phyloP scores from a whole-genome alignment of 345 rosid species.

The Aurinia saxatilis region DNA sequence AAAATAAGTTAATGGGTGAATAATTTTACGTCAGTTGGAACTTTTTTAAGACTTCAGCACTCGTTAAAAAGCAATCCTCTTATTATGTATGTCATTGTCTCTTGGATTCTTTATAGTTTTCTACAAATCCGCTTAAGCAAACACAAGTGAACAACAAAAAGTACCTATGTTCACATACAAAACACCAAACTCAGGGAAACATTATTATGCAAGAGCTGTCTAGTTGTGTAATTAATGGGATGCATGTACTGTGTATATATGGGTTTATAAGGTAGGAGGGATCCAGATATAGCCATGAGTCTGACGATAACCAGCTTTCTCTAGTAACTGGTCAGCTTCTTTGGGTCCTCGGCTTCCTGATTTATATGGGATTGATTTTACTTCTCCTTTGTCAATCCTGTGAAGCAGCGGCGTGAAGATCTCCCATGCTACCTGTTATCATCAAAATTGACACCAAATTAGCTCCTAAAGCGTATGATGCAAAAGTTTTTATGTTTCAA shows the following conservation, averaged over 20 bases:
- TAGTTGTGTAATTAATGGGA: not conserved
- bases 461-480: not conserved
- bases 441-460: not conserved
- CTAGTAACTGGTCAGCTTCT: conserved; percentile 72
- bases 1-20: too few species aligned
- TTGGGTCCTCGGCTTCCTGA: conserved; percentile 87
- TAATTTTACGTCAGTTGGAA: too few species aligned
- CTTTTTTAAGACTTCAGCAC: too few species aligned
- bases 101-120: too few species aligned
- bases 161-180: conserved; percentile 2
- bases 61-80: too few species aligned
- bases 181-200: conserved; percentile 4
- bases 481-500: not conserved
- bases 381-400: conserved; percentile 68
- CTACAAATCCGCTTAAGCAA: too few species aligned
- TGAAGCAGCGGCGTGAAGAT: conserved; percentile 90
- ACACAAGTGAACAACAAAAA: not conserved
- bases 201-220: not conserved
- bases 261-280: conserved; percentile 66
- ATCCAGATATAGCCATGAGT: conserved; percentile 94
- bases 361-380: conserved; percentile 56
- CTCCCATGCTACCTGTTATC: conserved; percentile 79
- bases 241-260: not conserved
- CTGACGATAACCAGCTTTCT: conserved; percentile 70
- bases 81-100: too few species aligned